phyloP scores from a whole-genome alignment of 2,329 filamentous ascomycete species.

The Neonectria magnoliae region DNA sequence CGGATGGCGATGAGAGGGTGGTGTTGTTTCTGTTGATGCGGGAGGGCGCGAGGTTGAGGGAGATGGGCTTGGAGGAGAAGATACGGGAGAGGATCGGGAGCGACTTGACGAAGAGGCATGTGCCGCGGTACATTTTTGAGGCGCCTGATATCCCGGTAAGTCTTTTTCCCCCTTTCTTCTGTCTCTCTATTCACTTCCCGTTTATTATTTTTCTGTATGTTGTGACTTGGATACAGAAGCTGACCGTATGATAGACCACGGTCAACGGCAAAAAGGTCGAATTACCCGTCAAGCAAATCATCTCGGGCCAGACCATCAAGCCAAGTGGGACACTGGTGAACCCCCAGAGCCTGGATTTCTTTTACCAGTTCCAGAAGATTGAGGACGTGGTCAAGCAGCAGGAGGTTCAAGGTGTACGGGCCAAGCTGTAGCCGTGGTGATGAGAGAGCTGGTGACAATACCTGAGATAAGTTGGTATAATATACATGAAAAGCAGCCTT shows the following conservation, averaged over 20 bases:
- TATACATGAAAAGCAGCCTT: background rate
- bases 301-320: slow-evolving; percentile 78
- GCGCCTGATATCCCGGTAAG: slow-evolving; percentile 82
- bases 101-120: slow-evolving; percentile 77
- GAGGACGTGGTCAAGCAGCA: slow-evolving; percentile 44
- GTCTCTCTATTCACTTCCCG: too few relatives aligned
- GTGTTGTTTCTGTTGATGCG: slow-evolving; percentile 66
- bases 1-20: slow-evolving; percentile 63
- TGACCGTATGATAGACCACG: slow-evolving; percentile 66
- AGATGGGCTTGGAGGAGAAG: slow-evolving; percentile 61
- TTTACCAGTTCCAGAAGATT: slow-evolving; percentile 73
- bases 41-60: slow-evolving; percentile 64
- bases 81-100: slow-evolving; percentile 73
- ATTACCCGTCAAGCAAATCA: slow-evolving; percentile 84
- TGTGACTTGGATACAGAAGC: background rate
- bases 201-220: background rate
- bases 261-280: slow-evolving; percentile 90
- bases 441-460: background rate
- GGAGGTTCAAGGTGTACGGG: slow-evolving; percentile 26
- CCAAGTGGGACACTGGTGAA: slow-evolving; percentile 81
- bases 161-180: slow-evolving; percentile 26
- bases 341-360: slow-evolving; percentile 78
- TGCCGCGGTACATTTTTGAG: slow-evolving; percentile 82
- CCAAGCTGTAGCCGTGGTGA: slow-evolving; percentile 44
- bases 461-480: background rate